Evolutionary conservation across 305 asterid genomes (phyloP).

Genomic region (Fraxinus floribunda): DNA sequence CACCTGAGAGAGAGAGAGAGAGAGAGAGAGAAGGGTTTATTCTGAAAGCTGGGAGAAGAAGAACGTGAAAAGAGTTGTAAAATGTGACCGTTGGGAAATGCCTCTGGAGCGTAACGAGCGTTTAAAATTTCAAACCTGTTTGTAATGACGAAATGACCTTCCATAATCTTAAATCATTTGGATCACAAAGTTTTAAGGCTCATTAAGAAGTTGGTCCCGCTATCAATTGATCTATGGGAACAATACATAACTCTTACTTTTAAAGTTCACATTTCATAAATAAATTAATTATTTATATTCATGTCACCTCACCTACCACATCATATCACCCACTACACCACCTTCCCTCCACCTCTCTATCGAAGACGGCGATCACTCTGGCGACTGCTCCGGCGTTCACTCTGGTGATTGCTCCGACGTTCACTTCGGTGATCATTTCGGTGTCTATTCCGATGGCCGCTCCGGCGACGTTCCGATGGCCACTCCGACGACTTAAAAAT

Average conservation of each 20-base stretch:
- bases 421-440: too few relatives aligned
- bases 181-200: background rate
- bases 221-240: background rate
- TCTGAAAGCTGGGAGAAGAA: constrained; percentile 6
- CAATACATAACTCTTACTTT: too few relatives aligned
- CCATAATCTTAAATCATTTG: background rate
- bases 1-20: constrained; percentile 4
- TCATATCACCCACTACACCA: too few relatives aligned
- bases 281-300: background rate
- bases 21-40: constrained; percentile 19
- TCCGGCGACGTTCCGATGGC: too few relatives aligned
- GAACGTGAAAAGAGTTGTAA: constrained; percentile 26
- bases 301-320: too few relatives aligned
- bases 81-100: constrained; percentile 54
- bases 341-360: too few relatives aligned
- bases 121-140: constrained; percentile 41
- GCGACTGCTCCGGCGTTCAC: too few relatives aligned
- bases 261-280: too few relatives aligned
- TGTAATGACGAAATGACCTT: constrained; percentile 25
- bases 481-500: too few relatives aligned
- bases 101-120: constrained; percentile 8
- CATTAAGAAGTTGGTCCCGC: background rate
- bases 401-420: too few relatives aligned
- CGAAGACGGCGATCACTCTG: too few relatives aligned
- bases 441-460: too few relatives aligned